These are phyloP conservation scores for Pontederia paniculata DNA, from an alignment of 176 grass and related monocot genomes.

Conservation along the genomic window DNA sequence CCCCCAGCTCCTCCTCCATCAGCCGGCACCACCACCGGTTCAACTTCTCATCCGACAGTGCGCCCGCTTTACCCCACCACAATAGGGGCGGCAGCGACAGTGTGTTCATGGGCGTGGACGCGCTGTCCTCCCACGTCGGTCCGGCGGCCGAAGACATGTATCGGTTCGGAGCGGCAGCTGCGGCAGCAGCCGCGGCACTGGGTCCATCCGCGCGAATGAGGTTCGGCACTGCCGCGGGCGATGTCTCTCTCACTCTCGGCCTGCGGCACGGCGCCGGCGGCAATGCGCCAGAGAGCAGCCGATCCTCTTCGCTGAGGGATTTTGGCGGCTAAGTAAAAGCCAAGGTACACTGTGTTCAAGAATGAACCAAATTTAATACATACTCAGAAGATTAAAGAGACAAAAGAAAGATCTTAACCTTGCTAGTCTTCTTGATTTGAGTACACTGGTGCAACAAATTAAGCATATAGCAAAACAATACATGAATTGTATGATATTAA, in stretches of 20 bases:
- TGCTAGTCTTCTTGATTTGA: too few species aligned
- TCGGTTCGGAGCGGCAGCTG: conserved; percentile 19
- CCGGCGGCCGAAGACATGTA: conserved; percentile 40
- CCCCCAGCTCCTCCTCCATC: conserved; percentile 1
- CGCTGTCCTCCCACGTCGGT: conserved; percentile 50
- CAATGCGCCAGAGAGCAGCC: conserved; percentile 18
- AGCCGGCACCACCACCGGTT: neutral
- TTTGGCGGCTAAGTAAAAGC: conserved; percentile 30
- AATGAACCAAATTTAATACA: too few species aligned
- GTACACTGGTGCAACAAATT: too few species aligned
- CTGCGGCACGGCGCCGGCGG: conserved; percentile 58
- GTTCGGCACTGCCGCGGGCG: conserved; percentile 37
- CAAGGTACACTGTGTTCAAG: too few species aligned
- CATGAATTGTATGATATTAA: too few species aligned
- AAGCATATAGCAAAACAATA: too few species aligned
- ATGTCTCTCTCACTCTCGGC: conserved; percentile 85
- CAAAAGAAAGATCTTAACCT: too few species aligned
- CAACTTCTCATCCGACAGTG: neutral
- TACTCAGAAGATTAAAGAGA: too few species aligned
- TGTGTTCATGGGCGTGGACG: conserved; percentile 32
- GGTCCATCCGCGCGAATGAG: conserved; percentile 39
- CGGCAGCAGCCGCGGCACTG: conserved; percentile 18
- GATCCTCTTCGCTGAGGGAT: conserved; percentile 72
- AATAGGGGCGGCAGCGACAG: conserved; percentile 6
- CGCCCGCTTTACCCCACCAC: neutral